Percentiles rank a stretch among this genome's conserved stretches.
Conservation (phyloP, 164 flowering plant genomes). For the Taxillus chinensis region DNA sequence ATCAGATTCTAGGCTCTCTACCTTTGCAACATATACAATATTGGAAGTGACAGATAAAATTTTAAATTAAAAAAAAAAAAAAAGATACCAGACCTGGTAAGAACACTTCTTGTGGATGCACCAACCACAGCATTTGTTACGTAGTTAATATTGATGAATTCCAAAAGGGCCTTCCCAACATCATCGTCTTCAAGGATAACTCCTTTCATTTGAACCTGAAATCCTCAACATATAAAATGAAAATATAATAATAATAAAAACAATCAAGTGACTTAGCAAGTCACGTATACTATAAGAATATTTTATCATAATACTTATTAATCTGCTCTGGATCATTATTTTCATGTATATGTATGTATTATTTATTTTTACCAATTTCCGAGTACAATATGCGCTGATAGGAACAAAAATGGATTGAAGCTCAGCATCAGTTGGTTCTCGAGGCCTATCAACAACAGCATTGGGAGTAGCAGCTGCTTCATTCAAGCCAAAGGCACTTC, state of each 20-base stretch:
- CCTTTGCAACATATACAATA: neutral
- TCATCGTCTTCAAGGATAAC: conserved; percentile 63
- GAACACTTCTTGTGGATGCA: conserved; percentile 43
- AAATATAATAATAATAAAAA: neutral
- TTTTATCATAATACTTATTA: neutral
- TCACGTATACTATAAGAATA: neutral
- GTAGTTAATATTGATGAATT: conserved; percentile 27
- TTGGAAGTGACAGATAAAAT: neutral
- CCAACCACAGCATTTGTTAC: conserved; percentile 55
- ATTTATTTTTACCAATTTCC: conserved; percentile 31
- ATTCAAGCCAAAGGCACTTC: neutral
- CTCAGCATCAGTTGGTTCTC: neutral
- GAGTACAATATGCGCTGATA: conserved; percentile 45
- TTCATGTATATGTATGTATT: neutral
- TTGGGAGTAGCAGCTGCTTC: neutral
- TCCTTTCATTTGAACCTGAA: conserved; percentile 50
- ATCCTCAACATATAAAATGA: neutral
- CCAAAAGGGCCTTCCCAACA: conserved; percentile 37
- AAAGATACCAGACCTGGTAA: conserved; percentile 31
- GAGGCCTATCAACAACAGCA: neutral
- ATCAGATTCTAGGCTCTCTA: neutral
- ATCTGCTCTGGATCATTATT: conserved; percentile 5
- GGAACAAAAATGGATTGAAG: conserved; percentile 19
- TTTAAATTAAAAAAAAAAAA: neutral
- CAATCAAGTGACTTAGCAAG: neutral